Base-by-base conservation (phyloP, 352 stramenopile species). In the Pythium sp. region DNA sequence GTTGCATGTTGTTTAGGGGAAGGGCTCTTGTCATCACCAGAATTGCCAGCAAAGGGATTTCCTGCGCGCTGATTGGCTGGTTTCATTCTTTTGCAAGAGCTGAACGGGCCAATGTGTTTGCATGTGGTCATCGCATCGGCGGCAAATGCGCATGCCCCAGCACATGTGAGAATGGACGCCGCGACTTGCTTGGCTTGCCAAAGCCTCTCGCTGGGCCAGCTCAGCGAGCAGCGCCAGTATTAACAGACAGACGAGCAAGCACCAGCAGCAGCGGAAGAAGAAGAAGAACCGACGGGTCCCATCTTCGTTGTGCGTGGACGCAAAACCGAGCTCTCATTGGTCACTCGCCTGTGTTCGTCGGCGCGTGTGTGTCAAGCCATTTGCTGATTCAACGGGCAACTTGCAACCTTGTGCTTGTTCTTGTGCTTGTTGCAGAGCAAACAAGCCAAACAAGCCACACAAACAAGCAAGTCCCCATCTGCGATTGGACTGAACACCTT, bases 31-130 rank as follows among this genome's bases (percentile, higher is more conserved):
- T 49, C 30, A 67, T 58, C 24, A 57, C 32, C 18, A 56, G 30
- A 68, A 62, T 57, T 68, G 62, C 51, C 62, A 68, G 53, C 62
- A 62, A 62, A 62, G 15, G 2, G 34, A 0, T 26, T 56, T 56
- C 2, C 51, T n/a, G 51, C 6, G 4, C 22, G 24, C 22, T 68
- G 62, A 68, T 68, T 68, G 62, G 62, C 24, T 15, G 6, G 6
- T 2, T 5, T 12, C 24, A 36, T 46, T 67, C 15, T 36, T 32
- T 34, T n/a, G 61, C 38, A 18, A 20, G 38, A 43, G 4, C 36
- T 14, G 6, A 43, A 49, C 32, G 32, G 41, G 34, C 62, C 62
- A 67, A 32, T 67, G 47, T 26, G 22, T 58, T 58, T 20, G 51
- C 43, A 51, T 51, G 7, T 22, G 43, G 15, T 6, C 43, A 51